Evolutionary conservation across 192 early-diverging fungal genomes (phyloP).

Genomic region (Geranomyces michiganensis): DNA sequence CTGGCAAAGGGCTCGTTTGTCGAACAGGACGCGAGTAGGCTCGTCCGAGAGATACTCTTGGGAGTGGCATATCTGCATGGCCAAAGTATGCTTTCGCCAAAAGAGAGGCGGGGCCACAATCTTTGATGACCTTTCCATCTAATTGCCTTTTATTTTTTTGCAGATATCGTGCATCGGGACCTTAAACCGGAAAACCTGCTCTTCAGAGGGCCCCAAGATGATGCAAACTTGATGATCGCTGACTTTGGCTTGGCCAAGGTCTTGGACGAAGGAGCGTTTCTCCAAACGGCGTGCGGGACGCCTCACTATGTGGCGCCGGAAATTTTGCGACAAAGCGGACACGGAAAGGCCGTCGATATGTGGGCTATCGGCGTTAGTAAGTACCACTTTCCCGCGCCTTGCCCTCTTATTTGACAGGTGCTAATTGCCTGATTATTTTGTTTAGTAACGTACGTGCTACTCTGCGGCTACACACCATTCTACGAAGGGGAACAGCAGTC

Average conservation of each 20-base stretch:
- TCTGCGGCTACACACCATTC: slow-evolving; percentile 60
- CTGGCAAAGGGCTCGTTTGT: slow-evolving; percentile 51
- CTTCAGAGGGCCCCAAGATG: slow-evolving; percentile 49
- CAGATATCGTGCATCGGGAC: slow-evolving; percentile 57
- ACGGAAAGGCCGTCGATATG: slow-evolving; percentile 70
- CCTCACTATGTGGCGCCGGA: slow-evolving; percentile 67
- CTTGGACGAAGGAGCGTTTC: slow-evolving; percentile 57
- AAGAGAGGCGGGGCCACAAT: not conserved
- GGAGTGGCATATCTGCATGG: slow-evolving; percentile 56
- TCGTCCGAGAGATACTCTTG: slow-evolving; percentile 50
- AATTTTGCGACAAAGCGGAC: slow-evolving; percentile 62
- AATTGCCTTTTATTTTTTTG: not conserved
- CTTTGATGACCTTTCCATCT: no score
- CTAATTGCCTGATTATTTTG: no score
- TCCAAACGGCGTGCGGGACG: slow-evolving; percentile 68
- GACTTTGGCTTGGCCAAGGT: slow-evolving; percentile 78
- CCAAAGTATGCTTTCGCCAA: slow-evolving; percentile 20
- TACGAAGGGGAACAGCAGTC: slow-evolving; percentile 45
- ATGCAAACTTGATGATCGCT: slow-evolving; percentile 62
- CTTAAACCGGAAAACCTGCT: slow-evolving; percentile 64
- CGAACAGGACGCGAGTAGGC: slow-evolving; percentile 51
- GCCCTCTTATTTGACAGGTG: not conserved
- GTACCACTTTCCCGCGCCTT: not conserved
- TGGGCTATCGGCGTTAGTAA: slow-evolving; percentile 78
- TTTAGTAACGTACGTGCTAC: slow-evolving; percentile 52